These are phyloP conservation scores for Cicer arietinum DNA, from an alignment of 306 rosid species.

Conservation along the genomic window DNA sequence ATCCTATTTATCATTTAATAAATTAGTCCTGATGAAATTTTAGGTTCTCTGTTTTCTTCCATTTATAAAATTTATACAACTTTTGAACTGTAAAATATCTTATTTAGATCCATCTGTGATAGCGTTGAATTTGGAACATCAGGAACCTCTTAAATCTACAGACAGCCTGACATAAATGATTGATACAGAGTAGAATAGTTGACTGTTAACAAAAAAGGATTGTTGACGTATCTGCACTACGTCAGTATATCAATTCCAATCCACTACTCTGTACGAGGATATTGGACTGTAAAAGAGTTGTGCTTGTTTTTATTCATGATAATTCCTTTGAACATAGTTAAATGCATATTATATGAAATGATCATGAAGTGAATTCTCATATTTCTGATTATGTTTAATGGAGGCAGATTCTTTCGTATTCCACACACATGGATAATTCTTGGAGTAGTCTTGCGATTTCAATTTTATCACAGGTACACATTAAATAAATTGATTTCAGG, in stretches of 20 bases:
- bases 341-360: constrained; percentile 31
- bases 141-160: constrained; percentile 16
- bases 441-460: constrained; percentile 82
- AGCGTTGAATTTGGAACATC: constrained; percentile 25
- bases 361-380: constrained; percentile 32
- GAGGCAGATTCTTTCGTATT: constrained; percentile 84
- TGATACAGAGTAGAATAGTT: constrained; percentile 27
- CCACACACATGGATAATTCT: constrained; percentile 73
- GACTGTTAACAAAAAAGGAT: constrained; percentile 14
- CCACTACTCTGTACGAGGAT: constrained; percentile 23
- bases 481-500: constrained; percentile 32
- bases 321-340: constrained; percentile 28
- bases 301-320: constrained; percentile 35
- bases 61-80: neutral
- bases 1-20: neutral
- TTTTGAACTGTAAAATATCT: constrained; percentile 14
- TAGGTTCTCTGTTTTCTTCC: constrained; percentile 27
- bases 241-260: constrained; percentile 25
- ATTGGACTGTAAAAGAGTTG: constrained; percentile 26
- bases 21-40: neutral
- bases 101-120: neutral
- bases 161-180: neutral
- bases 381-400: constrained; percentile 39
- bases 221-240: constrained; percentile 24
- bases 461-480: constrained; percentile 78